Base-by-base conservation (phyloP, 2,329 filamentous ascomycete species). In the Fusarium sp. region DNA sequence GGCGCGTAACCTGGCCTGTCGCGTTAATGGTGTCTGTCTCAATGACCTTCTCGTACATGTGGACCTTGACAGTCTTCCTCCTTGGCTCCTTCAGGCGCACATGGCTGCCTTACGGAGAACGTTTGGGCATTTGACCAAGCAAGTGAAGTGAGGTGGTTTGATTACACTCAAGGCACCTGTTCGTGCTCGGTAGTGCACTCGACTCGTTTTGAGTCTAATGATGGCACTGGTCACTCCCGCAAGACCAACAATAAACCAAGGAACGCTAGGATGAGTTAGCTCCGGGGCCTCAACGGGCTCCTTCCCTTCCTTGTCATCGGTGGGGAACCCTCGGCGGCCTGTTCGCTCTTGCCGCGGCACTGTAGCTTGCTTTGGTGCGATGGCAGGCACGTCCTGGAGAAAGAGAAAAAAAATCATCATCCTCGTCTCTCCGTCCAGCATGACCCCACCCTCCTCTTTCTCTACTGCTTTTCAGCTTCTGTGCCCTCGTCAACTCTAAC, bases 261-360 rank as follows among this genome's bases (percentile, higher is more conserved):
- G 6, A 11, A 11, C 56, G 48, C 72, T 72, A 72, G 31, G 35
- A 22, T 16, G 11, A 20, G 59, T 60, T 75, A 72, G 72, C 56
- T 37, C 29, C 4, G 6, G 18, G 59, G 27, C 29, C 50, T 58
- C 24, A 39, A 50, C 39, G 57, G 73, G 71, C 54, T 52, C 62
- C 59, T 67, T 74, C 64, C 69, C 58, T 75, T 24, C 41, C 22
- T 45, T 65, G 60, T 64, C 41, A 59, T 41, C 61, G 48, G 62
- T 62, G 72, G 68, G 52, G 52, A 67, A 61, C 43, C 8, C 65
- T 66, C 71, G 59, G 65, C 54, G 61, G 54, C 64, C 68, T 43
- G 57, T 68, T 75, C 68, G 54, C 69, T 76, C 73, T 71, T 76
- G 69, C 71, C 74, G 71, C 74, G 74, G 71, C 64, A 66, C 73